phyloP scores from a whole-genome alignment of 2,329 filamentous ascomycete genomes.

The Xylariaceae sp. region DNA sequence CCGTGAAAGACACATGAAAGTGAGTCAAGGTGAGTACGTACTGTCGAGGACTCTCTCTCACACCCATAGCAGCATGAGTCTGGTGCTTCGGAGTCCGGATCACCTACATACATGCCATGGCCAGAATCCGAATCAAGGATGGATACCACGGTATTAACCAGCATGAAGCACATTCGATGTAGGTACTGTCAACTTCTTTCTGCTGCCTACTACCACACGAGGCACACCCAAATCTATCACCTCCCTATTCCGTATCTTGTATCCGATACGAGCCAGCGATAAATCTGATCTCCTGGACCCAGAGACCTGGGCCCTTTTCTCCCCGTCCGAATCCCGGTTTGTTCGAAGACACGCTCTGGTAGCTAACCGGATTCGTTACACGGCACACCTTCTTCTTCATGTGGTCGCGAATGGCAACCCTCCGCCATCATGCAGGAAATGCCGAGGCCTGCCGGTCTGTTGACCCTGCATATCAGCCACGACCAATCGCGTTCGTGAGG shows the following conservation, averaged over 20 bases:
- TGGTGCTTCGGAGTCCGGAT: neutral
- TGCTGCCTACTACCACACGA: neutral
- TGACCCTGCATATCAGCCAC: conserved; percentile 2
- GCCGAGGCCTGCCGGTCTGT: conserved; percentile 19
- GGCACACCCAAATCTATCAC: neutral
- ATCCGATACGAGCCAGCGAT: neutral
- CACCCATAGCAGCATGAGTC: neutral
- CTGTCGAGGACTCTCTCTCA: neutral
- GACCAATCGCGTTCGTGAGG: conserved; percentile 6
- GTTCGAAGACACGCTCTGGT: neutral
- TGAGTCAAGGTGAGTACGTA: too few relatives aligned
- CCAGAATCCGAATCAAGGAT: too few relatives aligned
- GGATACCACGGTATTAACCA: too few relatives aligned
- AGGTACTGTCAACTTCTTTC: neutral
- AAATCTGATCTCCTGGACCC: neutral
- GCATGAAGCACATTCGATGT: too few relatives aligned
- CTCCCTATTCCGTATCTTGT: neutral
- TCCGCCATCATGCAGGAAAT: conserved; percentile 7
- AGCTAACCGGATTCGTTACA: conserved; percentile 1
- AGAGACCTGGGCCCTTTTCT: neutral
- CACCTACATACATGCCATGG: neutral
- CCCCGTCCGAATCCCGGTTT: neutral
- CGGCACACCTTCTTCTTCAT: conserved; percentile 1
- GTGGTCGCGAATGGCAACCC: conserved; percentile 1
- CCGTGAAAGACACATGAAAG: too few relatives aligned